Conservation (phyloP, 352 stramenopile species). For the Globisporangium uncinulatum region DNA sequence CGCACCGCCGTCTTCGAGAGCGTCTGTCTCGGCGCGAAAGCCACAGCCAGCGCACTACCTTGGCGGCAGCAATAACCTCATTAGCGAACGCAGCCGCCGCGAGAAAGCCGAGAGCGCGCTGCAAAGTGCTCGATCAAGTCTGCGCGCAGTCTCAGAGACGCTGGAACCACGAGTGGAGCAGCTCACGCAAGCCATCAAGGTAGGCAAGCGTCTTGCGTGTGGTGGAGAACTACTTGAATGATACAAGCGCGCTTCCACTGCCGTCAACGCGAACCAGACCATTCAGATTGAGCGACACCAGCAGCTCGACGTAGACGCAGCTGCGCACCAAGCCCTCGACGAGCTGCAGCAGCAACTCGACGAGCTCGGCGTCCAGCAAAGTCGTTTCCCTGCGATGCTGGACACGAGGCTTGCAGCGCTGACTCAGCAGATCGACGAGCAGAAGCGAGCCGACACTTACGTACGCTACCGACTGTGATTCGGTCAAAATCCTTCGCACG, state of each 20-base stretch:
- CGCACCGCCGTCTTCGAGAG: not conserved
- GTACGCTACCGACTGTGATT: constrained; percentile 11
- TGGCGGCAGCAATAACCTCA: constrained; percentile 62
- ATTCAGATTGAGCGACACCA: constrained; percentile 56
- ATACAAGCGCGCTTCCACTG: not conserved
- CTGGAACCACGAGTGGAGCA: constrained; percentile 44
- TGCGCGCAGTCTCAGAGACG: constrained; percentile 32
- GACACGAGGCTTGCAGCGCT: constrained; percentile 26
- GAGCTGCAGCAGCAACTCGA: constrained; percentile 49
- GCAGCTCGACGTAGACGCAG: constrained; percentile 50
- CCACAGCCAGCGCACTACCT: constrained; percentile 33
- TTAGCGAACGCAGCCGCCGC: constrained; percentile 47
- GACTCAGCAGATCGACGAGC: constrained; percentile 23
- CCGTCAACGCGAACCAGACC: constrained; percentile 14
- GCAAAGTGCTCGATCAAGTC: constrained; percentile 24
- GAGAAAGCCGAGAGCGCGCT: constrained; percentile 43
- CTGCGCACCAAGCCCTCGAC: constrained; percentile 51
- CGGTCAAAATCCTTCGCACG: not conserved
- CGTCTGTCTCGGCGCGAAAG: not conserved
- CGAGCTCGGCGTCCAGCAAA: constrained; percentile 28
- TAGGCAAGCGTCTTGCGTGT: constrained; percentile 4
- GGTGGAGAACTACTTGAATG: not conserved
- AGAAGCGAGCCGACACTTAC: constrained; percentile 29
- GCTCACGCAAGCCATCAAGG: constrained; percentile 42
- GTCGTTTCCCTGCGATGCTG: constrained; percentile 21